Evolutionary conservation across 208 protist genomes (phyloP).

Genomic region (Acanthamoeba triangularis): DNA sequence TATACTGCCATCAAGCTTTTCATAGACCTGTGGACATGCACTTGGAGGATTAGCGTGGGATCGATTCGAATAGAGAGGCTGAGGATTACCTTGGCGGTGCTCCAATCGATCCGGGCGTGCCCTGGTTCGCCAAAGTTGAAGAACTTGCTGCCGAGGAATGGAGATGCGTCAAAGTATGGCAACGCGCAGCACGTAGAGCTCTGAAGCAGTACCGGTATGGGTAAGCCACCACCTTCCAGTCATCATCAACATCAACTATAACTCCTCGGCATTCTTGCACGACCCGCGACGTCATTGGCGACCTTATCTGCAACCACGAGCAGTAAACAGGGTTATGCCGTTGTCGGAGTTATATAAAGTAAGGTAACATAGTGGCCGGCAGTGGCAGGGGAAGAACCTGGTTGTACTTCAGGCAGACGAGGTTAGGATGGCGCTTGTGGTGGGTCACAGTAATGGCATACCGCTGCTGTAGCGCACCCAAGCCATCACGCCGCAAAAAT

Average conservation of each 20-base stretch:
- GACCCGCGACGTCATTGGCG: neutral
- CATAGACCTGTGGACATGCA: neutral
- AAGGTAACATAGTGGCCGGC: no score
- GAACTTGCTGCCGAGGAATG: neutral
- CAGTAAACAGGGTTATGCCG: no score
- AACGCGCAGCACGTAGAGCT: neutral
- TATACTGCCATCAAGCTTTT: conserved; percentile 40
- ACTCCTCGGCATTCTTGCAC: neutral
- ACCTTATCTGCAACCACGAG: neutral
- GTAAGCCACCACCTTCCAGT: conserved; percentile 48
- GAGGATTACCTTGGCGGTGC: conserved; percentile 3
- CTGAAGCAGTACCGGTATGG: neutral
- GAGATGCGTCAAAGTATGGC: neutral
- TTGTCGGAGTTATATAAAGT: neutral
- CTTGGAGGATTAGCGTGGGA: neutral
- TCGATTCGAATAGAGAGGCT: neutral
- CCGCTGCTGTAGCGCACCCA: neutral
- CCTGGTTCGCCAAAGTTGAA: conserved; percentile 50
- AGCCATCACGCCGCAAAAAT: neutral
- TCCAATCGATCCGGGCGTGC: conserved; percentile 1
- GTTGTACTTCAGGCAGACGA: conserved; percentile 43
- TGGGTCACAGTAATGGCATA: neutral
- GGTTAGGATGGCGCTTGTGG: conserved; percentile 16
- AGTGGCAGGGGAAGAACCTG: no score
- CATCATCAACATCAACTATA: neutral